Evolutionary conservation across 2,329 filamentous ascomycete genomes (phyloP), one percentile per base, ranked within the genome.

Genomic region (Aquanectria penicillioides): DNA sequence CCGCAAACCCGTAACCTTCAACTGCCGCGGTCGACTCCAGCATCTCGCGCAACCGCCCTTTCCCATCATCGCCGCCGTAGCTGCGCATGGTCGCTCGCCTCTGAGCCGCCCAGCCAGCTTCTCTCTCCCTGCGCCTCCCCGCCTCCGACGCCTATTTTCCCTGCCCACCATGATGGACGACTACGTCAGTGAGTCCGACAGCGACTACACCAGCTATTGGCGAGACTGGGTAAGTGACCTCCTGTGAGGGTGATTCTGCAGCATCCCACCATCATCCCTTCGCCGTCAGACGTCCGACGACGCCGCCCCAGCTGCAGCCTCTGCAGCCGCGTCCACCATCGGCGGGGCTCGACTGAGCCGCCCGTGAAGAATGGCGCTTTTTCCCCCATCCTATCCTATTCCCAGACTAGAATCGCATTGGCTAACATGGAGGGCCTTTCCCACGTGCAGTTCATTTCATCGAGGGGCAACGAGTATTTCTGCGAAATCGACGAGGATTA

Each of bases 401-500:
- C 12, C 46, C 22, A 25, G 29, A 15, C 51, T 56, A 28, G 54
- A 36, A 34, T n/a, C n/a, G n/a, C n/a, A 17, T 29, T 15, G 29
- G 57, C 67, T 69, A 61, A 69, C 49, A 34, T 18, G 31, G 48
- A 38, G 41, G 49, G n/a, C 31, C 41, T 44, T 7, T 44, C 41
- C 6, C 6, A 25, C 50, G 38, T 31, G 34, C 73, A 99, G 95
- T 99, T 99, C 77, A 97, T 98, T 71, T 97, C 94, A 5, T 97
- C 94, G 6, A 88, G 95, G 54, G 95, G 95, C 66, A 98, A 99
- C 79, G 95, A 99, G 76, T 99, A 99, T 80, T 99, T 98, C 73
- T 99, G 95, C 86, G 95, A 99, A 75, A 98, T 99, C 71, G 95
- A 99, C 78, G 95, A 99, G 77, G 95, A 99, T 72, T 99, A 99